These are phyloP conservation scores for Incumbomyces delicatus DNA, from an alignment of 2,329 filamentous ascomycete species.

Conservation along the genomic window DNA sequence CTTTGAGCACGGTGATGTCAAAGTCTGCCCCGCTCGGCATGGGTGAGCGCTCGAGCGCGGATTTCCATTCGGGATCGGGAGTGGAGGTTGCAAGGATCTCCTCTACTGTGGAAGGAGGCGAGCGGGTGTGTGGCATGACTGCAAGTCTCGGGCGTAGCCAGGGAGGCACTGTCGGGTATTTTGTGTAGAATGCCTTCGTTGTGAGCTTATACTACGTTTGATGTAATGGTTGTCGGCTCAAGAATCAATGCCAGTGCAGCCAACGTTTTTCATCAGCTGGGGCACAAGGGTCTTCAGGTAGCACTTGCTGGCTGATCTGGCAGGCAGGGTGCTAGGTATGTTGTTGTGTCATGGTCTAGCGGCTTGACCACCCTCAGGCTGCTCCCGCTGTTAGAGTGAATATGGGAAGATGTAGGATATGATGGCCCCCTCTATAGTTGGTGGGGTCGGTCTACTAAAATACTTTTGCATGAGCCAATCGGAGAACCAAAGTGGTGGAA, in stretches of 20 bases:
- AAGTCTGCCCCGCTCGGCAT: slow-evolving; percentile 8
- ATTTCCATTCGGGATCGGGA: slow-evolving; percentile 12
- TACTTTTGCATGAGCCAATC: not conserved
- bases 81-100: slow-evolving; percentile 12
- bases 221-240: not conserved
- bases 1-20: slow-evolving; percentile 8
- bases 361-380: too few relatives aligned
- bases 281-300: too few relatives aligned
- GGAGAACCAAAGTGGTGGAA: too few relatives aligned
- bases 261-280: too few relatives aligned
- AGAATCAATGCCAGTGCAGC: too few relatives aligned
- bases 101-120: slow-evolving; percentile 6
- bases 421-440: too few relatives aligned
- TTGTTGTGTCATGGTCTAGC: too few relatives aligned
- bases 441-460: not conserved
- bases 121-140: slow-evolving; percentile 10
- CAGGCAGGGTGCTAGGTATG: too few relatives aligned
- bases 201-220: not conserved
- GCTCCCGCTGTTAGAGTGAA: too few relatives aligned
- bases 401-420: too few relatives aligned
- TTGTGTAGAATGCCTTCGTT: not conserved
- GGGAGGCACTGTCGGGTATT: not conserved
- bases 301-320: too few relatives aligned
- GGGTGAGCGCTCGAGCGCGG: slow-evolving; percentile 4
- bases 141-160: too few relatives aligned